Evolutionary conservation across 345 rosid species (phyloP), one percentile per base, ranked within the genome.

Genomic region (Populus alba): DNA sequence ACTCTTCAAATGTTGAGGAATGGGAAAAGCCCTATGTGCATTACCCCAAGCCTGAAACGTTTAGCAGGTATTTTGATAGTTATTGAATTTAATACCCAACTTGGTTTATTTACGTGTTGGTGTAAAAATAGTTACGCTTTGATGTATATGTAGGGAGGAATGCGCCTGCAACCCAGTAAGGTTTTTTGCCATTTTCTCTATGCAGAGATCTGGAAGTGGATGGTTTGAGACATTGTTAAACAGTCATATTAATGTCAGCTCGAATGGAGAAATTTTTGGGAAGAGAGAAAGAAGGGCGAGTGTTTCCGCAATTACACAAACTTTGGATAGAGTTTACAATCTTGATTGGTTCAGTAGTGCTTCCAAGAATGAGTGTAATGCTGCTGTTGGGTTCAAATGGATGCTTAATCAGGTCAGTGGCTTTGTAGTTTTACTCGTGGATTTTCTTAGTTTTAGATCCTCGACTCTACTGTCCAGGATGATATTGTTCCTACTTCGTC

Each of bases 121-220:
- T 47, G 20, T 8, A 15, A 49, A 20, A n/a, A n/a, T 17, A 6
- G 29, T 29, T 43, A 22, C 25, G n/a, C 13, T 39, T 66, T 13
- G 39, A 71, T 70, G 35, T 15, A 33, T 33, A 1, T 61, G 18
- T 75, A 81, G 85, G 81, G 81, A 79, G 73, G 86, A 83, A 76
- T 86, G 86, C 43, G 78, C 70, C 15, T 83, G 86, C 80, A 86
- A 76, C 59, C 86, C 88, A 22, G 85, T 83, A 3, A 27, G 81
- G 62, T 83, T 72, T 68, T 86, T 85, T 73, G 88, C 84, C 4
- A 85, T 85, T 11, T 76, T 85, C 72, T 83, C 86, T 13, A 85
- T 79, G 88, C 88, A 86, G 73, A 82, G 88, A 81, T 86, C 86
- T 0, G 87, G 87, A 47, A 85, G 87, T 62, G 87, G 87, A 31